phyloP scores from a whole-genome alignment of 805 yeast genomes.

The Isabelozyma pseudorhagii region DNA sequence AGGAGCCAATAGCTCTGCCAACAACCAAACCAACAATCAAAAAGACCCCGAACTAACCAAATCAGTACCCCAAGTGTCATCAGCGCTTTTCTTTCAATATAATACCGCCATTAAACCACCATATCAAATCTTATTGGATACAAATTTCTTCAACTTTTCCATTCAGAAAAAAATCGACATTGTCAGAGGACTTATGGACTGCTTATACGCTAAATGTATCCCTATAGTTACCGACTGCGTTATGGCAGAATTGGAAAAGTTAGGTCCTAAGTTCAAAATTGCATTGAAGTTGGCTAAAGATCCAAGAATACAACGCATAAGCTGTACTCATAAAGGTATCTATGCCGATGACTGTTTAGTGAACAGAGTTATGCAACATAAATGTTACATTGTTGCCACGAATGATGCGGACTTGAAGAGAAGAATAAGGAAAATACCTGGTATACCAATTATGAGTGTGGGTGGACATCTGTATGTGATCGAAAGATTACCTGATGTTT shows the following conservation, averaged over 20 bases:
- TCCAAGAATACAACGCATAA: constrained; percentile 82
- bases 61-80: constrained; percentile 83
- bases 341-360: constrained; percentile 98
- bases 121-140: constrained; percentile 91
- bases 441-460: constrained; percentile 95
- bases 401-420: constrained; percentile 96
- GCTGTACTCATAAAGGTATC: constrained; percentile 91
- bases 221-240: constrained; percentile 97
- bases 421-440: constrained; percentile 93
- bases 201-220: constrained; percentile 89
- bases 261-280: constrained; percentile 92
- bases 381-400: constrained; percentile 95
- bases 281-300: constrained; percentile 92
- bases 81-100: constrained; percentile 91
- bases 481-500: constrained; percentile 94
- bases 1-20: constrained; percentile 37
- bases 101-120: constrained; percentile 97
- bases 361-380: constrained; percentile 89
- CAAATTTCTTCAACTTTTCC: constrained; percentile 94
- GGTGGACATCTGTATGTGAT: constrained; percentile 90
- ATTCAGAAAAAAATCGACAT: constrained; percentile 94
- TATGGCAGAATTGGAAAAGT: constrained; percentile 93
- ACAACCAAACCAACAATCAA: constrained; percentile 26
- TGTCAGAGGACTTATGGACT: constrained; percentile 96
- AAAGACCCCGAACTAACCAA: constrained; percentile 64